phyloP scores from a whole-genome alignment of 2,329 filamentous ascomycete genomes.

The Coniochaeta pulveracea region DNA sequence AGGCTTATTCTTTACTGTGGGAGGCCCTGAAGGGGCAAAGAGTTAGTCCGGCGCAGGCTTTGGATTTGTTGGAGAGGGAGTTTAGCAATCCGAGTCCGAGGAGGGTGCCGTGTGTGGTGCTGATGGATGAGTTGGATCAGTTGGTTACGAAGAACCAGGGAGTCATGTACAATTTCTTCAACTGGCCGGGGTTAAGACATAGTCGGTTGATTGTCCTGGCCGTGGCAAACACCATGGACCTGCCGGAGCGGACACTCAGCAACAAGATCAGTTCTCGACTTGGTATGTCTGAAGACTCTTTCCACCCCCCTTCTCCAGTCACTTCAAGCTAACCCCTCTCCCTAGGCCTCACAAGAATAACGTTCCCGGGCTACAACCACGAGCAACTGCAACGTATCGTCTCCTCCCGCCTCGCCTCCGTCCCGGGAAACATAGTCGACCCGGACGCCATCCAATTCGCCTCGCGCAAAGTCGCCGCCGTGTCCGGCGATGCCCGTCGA shows the following conservation, averaged over 20 bases:
- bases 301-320: background rate
- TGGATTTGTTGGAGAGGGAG: constrained; percentile 83
- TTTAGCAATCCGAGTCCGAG: constrained; percentile 87
- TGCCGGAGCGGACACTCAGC: constrained; percentile 88
- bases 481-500: constrained; percentile 84
- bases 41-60: constrained; percentile 80
- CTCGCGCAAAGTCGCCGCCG: constrained; percentile 89
- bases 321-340: background rate
- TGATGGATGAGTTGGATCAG: constrained; percentile 98
- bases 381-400: constrained; percentile 97
- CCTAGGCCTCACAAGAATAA: constrained; percentile 73
- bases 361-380: constrained; percentile 94
- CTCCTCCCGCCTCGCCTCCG: constrained; percentile 79
- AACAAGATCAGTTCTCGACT: constrained; percentile 96
- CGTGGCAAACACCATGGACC: constrained; percentile 97
- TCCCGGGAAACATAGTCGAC: constrained; percentile 82
- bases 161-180: constrained; percentile 99
- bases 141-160: constrained; percentile 96
- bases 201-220: constrained; percentile 91
- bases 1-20: constrained; percentile 92
- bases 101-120: constrained; percentile 84
- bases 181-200: constrained; percentile 89
- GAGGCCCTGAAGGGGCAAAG: constrained; percentile 89
- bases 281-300: constrained; percentile 32
- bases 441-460: constrained; percentile 93